These are phyloP conservation scores for Phytophthora vignae DNA, from an alignment of 352 stramenopile species.

Conservation along the genomic window DNA sequence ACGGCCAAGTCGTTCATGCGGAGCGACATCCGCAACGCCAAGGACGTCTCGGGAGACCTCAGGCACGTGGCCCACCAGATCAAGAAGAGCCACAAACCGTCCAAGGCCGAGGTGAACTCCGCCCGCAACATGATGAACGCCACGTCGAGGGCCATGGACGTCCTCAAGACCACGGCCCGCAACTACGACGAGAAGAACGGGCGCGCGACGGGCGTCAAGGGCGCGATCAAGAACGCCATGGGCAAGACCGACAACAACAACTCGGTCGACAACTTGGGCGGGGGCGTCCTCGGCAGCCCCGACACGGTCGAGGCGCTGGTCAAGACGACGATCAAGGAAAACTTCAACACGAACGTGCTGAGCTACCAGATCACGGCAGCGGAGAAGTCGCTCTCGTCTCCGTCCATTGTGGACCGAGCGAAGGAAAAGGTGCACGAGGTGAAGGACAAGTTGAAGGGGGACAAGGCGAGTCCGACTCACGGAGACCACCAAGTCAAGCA, in stretches of 20 bases:
- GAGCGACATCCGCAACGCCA: slow-evolving; percentile 32
- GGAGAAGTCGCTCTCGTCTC: slow-evolving; percentile 20
- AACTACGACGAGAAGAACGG: slow-evolving; percentile 32
- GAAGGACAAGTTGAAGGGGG: slow-evolving; percentile 26
- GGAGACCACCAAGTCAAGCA: background rate
- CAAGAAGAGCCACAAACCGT: slow-evolving; percentile 16
- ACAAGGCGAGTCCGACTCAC: slow-evolving; percentile 10
- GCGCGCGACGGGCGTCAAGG: slow-evolving; percentile 18
- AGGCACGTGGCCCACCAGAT: slow-evolving; percentile 12
- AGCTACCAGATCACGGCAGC: slow-evolving; percentile 31
- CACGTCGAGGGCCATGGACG: slow-evolving; percentile 20
- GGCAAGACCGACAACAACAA: slow-evolving; percentile 8
- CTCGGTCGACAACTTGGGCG: background rate
- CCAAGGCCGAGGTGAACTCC: slow-evolving; percentile 18
- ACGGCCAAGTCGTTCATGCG: slow-evolving; percentile 32
- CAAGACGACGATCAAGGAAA: slow-evolving; percentile 22
- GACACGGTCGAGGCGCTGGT: slow-evolving; percentile 33
- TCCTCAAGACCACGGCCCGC: slow-evolving; percentile 19
- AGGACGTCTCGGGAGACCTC: slow-evolving; percentile 30
- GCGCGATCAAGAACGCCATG: slow-evolving; percentile 18
- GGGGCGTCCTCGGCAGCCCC: slow-evolving; percentile 7
- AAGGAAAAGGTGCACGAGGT: slow-evolving; percentile 31
- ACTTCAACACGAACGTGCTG: slow-evolving; percentile 32
- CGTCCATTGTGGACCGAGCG: slow-evolving; percentile 17
- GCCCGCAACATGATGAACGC: slow-evolving; percentile 29